Evolutionary conservation across 2,329 filamentous ascomycete species (phyloP), one percentile per base, ranked within the genome.

Genomic region (Monascus ruber): DNA sequence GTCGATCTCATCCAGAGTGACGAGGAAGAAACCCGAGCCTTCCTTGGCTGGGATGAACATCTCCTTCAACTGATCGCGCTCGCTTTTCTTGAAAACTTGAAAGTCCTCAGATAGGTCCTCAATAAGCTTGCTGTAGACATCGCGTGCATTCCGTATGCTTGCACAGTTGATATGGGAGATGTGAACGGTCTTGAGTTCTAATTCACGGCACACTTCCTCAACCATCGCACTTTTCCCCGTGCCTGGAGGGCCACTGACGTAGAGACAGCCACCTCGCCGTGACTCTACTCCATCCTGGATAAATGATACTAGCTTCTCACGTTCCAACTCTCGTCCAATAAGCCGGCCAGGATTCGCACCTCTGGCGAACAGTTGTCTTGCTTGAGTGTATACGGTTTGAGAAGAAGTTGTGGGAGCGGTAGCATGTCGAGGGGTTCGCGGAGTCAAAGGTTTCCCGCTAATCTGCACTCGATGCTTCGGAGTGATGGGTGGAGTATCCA

Each of bases 211-310:
- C 37, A 94, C 76, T 56, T 93, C 81, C 46, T 80, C 80, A 45
- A 96, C 79, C 70, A 96, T 82, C 26, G 91, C 91, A 60, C 88
- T 96, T 68, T 98, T 98, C 39, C 91, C 91, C 0, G 91, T 98
- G 7, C 91, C 91, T 2, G 91, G 91, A 4, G 91, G 91, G 0
- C 91, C 91, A 51, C 88, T 95, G 49, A 98, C 82, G 58, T 98
- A 98, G 37, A 94, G 74, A 56, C 89, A 96, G 38, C 88, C 87
- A 38, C 80, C 79, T 3, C 73, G 75, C 7, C 69, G 70, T 11
- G 74, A 62, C 6, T 74, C 68, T 4, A 80, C 66, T 49, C 79
- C 77, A 37, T 74, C 72, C 31, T 75, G 67, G 37, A 95, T 71
- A 55, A 94, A 95, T 0, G 56, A 62, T 8, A 69, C 66, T 28